Percentiles rank a stretch among this genome's conserved stretches.
Evolutionary conservation across 192 early-diverging fungal species (phyloP).

Genomic region (Podila horticola): DNA sequence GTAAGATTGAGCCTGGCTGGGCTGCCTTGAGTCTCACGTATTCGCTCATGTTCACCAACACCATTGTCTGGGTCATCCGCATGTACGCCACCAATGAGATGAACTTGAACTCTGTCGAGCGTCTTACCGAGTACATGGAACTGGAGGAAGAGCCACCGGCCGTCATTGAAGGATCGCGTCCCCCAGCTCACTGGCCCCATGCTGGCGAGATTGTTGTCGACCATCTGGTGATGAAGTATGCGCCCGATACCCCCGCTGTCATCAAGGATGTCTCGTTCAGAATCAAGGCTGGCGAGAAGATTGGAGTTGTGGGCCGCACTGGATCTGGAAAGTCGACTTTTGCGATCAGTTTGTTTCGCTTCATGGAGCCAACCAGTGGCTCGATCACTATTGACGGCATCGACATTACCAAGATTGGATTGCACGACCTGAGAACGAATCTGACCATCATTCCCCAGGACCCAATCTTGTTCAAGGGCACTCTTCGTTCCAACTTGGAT

Average conservation of each 20-base stretch:
- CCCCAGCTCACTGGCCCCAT: conserved; percentile 70
- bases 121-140: conserved; percentile 82
- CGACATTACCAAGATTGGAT: conserved; percentile 65
- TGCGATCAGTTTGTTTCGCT: conserved; percentile 65
- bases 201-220: conserved; percentile 74
- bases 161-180: conserved; percentile 57
- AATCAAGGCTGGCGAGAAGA: conserved; percentile 66
- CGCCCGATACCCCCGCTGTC: conserved; percentile 72
- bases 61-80: conserved; percentile 84
- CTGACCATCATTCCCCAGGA: conserved; percentile 82
- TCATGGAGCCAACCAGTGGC: conserved; percentile 62
- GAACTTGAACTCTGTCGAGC: conserved; percentile 89
- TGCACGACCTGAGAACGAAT: conserved; percentile 58
- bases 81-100: conserved; percentile 86
- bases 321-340: conserved; percentile 74
- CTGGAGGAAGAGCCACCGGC: conserved; percentile 83
- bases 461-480: conserved; percentile 78
- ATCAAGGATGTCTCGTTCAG: conserved; percentile 73
- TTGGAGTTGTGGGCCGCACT: conserved; percentile 73
- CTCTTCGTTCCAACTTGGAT: conserved; percentile 83
- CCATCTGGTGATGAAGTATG: conserved; percentile 79
- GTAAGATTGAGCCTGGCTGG: conserved; percentile 80
- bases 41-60: conserved; percentile 82
- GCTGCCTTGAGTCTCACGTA: conserved; percentile 90
- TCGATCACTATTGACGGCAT: conserved; percentile 62